Conservation (phyloP, 495 filamentous ascomycete genomes). For the Hamigera avellanea region DNA sequence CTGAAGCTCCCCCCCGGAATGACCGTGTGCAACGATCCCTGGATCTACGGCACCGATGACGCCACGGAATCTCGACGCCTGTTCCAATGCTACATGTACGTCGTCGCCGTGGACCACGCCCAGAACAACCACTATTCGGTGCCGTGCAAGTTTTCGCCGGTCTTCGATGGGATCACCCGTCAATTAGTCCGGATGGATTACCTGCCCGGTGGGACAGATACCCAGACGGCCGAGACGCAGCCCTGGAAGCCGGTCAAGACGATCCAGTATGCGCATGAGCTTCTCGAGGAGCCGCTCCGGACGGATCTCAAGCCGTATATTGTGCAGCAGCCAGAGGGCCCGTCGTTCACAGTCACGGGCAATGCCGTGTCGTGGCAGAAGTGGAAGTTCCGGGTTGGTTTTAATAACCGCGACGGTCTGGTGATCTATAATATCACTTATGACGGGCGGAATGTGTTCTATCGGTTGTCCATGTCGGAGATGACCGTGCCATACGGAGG, state of each 20-base stretch:
- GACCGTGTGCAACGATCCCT: constrained; percentile 32
- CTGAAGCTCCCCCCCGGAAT: constrained; percentile 26
- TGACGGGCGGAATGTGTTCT: constrained; percentile 58
- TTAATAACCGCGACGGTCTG: constrained; percentile 52
- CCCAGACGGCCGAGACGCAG: constrained; percentile 20
- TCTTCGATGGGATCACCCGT: constrained; percentile 52
- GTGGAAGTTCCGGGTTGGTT: constrained; percentile 56
- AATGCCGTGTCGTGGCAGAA: constrained; percentile 50
- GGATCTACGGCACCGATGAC: constrained; percentile 34
- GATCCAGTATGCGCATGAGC: constrained; percentile 37
- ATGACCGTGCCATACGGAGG: constrained; percentile 60
- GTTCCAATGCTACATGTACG: constrained; percentile 36
- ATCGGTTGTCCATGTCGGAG: constrained; percentile 63
- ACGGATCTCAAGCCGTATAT: constrained; percentile 67
- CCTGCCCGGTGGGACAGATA: constrained; percentile 26
- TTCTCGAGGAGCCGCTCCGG: constrained; percentile 25
- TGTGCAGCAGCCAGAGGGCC: constrained; percentile 66
- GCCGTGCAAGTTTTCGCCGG: constrained; percentile 67
- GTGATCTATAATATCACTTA: constrained; percentile 57
- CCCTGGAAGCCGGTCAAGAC: constrained; percentile 39
- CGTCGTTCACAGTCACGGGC: constrained; percentile 45
- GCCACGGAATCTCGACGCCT: constrained; percentile 24
- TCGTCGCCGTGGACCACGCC: constrained; percentile 25
- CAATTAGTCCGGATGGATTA: constrained; percentile 48
- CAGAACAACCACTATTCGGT: constrained; percentile 65